Conservation (phyloP, 169 alveolate species). For the Eimeria acervulina region DNA sequence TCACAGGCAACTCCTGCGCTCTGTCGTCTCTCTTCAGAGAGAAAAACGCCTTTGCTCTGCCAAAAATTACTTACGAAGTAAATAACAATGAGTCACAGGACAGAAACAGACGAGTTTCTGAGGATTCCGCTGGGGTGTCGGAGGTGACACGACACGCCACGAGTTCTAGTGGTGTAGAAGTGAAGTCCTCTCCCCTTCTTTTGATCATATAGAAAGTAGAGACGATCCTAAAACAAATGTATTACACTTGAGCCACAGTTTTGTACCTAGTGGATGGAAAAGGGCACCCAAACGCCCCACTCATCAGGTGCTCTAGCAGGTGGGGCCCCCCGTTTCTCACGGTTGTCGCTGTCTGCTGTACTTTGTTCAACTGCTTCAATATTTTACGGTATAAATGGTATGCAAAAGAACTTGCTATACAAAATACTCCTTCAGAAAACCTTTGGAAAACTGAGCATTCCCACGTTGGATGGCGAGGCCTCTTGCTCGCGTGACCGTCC, state of each 20-base stretch:
- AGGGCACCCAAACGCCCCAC: not conserved
- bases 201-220: not conserved
- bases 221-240: not conserved
- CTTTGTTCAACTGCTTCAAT: not conserved
- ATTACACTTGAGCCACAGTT: not conserved
- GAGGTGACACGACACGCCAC: not conserved
- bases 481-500: not conserved
- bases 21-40: not conserved
- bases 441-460: not conserved
- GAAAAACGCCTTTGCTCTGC: not conserved
- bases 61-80: not conserved
- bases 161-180: not conserved
- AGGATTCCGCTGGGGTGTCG: not conserved
- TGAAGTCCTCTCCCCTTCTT: slow-evolving; percentile 1
- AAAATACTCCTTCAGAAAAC: not conserved
- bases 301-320: not conserved
- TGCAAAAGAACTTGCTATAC: not conserved
- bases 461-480: not conserved
- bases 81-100: not conserved
- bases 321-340: not conserved
- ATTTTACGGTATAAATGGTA: not conserved
- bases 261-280: not conserved
- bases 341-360: not conserved
- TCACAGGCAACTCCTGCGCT: not conserved
- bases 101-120: not conserved